phyloP scores from a whole-genome alignment of 1,284 basidiomycete genomes.

The Psilocybe mexicana region DNA sequence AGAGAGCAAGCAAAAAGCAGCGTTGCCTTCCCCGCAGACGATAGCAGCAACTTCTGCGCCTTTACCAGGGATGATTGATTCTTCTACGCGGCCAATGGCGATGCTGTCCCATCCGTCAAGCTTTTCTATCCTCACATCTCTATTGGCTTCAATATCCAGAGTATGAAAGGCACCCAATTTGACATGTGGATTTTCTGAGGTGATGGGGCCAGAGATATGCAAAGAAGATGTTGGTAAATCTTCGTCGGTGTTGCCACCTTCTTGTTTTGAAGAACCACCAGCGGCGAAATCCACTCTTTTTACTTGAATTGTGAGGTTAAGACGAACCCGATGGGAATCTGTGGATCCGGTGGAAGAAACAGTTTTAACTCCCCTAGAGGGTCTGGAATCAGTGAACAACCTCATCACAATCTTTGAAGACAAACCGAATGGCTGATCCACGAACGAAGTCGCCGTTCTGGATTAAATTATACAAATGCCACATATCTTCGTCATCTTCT shows the following conservation, averaged over 20 bases:
- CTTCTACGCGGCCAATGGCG: conserved; percentile 79
- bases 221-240: conserved; percentile 61
- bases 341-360: conserved; percentile 92
- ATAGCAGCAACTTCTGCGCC: conserved; percentile 97
- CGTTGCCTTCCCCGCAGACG: conserved; percentile 94
- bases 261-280: conserved; percentile 50
- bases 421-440: conserved; percentile 83
- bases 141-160: conserved; percentile 89
- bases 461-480: conserved; percentile 99
- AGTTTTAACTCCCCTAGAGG: conserved; percentile 65
- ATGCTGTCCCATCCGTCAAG: conserved; percentile 89
- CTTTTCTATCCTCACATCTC: conserved; percentile 93
- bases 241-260: conserved; percentile 42
- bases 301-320: conserved; percentile 86
- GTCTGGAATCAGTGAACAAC: background rate
- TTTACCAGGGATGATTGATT: conserved; percentile 87
- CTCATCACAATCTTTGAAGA: background rate
- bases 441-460: conserved; percentile 86
- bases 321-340: conserved; percentile 85
- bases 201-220: conserved; percentile 88
- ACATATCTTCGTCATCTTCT: conserved; percentile 98
- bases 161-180: conserved; percentile 96
- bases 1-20: conserved; percentile 92
- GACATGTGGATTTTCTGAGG: conserved; percentile 90
- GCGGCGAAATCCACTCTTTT: conserved; percentile 70